A percentile compares a stretch with the other conserved stretches of the same genome.
Conservation (phyloP, 805 yeast genomes). For the Candida manassasensis region DNA sequence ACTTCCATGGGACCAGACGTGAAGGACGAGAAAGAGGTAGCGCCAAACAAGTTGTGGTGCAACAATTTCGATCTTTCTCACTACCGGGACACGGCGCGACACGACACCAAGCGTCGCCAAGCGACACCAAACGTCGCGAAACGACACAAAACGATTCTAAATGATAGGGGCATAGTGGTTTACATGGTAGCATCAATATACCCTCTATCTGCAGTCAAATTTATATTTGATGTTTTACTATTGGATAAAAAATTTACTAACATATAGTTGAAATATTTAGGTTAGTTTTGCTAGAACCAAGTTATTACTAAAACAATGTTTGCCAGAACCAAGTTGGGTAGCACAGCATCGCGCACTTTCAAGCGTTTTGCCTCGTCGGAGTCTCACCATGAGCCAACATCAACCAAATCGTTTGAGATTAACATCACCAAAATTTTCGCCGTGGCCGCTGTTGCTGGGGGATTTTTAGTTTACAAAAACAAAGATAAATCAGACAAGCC, state of each 20-base stretch:
- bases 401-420: slow-evolving; percentile 29
- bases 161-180: no score
- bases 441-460: slow-evolving; percentile 37
- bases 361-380: slow-evolving; percentile 19
- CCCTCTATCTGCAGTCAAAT: background rate
- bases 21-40: no score
- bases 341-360: slow-evolving; percentile 8
- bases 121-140: no score
- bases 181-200: background rate
- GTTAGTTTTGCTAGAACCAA: no score
- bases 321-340: slow-evolving; percentile 8
- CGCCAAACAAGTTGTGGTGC: no score
- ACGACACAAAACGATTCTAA: no score
- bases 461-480: slow-evolving; percentile 29
- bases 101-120: no score
- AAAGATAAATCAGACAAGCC: slow-evolving; percentile 30
- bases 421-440: slow-evolving; percentile 39
- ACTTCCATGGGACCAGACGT: no score
- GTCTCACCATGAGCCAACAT: slow-evolving; percentile 14
- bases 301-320: no score
- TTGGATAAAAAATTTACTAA: slow-evolving; percentile 1
- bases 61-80: no score
- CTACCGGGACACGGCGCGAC: no score
- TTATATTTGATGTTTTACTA: slow-evolving; percentile 1
- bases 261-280: no score